Evolutionary conservation across 2,329 filamentous ascomycete genomes (phyloP), one percentile per base, ranked within the genome.

Genomic region (Nigrospora sphaerica): DNA sequence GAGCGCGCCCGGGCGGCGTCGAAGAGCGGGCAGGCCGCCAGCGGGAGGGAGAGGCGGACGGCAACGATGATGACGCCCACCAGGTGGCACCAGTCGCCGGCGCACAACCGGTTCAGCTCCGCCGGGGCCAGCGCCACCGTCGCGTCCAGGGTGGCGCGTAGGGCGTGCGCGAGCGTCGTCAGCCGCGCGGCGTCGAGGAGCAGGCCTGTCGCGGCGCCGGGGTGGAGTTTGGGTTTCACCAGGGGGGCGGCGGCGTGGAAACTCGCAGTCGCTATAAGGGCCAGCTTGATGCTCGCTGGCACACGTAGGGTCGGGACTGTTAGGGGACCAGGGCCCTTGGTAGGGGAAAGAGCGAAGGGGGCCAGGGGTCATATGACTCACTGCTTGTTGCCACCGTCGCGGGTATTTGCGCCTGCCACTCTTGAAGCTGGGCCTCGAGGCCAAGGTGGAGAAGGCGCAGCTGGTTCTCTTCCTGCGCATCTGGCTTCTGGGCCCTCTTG

Each of bases 31-130:
- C 64, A 68, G 0, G 60, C 54, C 0, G 62, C 47, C 12, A 74
- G 23, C 0, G 72, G 68, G 38, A 78, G 74, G 3, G 72, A 75
- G 31, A 77, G 57, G 1, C 71, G 67, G 41, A 73, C 67, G 14
- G 66, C 67, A 5, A 76, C 47, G 41, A 77, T 68, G 33, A 71
- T 55, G 39, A 54, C 33, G 51, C 61, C 40, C 39, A 78, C 66
- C 43, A 77, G 56, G 28, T 64, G 65, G 38, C 58, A 56, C 69
- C 71, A 74, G 54, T 77, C 72, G 13, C 63, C 58, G 28, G 62
- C 58, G 40, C 64, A 62, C 51, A 78, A 69, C 37, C 57, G 54
- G 17, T 61, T 49, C 42, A 74, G 59, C 14, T 58, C 53, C 3
- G 51, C 42, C 2, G 57, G 33, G 7, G 54, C 16, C 0, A 65